These are phyloP conservation scores for Peniophora sp. DNA, from an alignment of 1,284 basidiomycete genomes.

Conservation along the genomic window DNA sequence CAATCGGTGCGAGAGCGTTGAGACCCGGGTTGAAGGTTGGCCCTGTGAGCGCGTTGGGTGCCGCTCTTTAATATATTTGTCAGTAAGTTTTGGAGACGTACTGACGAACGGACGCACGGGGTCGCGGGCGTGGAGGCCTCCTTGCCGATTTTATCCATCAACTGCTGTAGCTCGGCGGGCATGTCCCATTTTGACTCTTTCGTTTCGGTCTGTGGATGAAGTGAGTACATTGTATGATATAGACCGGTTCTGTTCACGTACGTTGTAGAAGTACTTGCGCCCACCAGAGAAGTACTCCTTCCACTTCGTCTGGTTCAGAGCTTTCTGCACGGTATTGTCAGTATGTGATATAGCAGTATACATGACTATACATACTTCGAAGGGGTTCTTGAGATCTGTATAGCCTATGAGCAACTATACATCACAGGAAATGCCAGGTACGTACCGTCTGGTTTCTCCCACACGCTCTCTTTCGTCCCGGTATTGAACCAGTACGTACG, in stretches of 20 bases:
- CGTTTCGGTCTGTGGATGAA: conserved; percentile 56
- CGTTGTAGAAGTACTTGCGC: conserved; percentile 90
- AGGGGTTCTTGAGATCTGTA: conserved; percentile 73
- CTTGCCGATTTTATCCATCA: conserved; percentile 80
- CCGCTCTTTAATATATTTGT: not conserved
- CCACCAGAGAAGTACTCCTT: conserved; percentile 89
- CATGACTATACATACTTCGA: conserved; percentile 53
- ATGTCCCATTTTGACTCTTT: conserved; percentile 96
- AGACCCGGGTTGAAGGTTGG: conserved; percentile 13
- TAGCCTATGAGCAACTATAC: conserved; percentile 4
- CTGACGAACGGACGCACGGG: conserved; percentile 19
- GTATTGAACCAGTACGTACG: conserved; percentile 86
- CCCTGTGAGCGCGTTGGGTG: conserved; percentile 6
- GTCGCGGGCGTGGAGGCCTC: conserved; percentile 35
- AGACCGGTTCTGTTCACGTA: too few relatives aligned
- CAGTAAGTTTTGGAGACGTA: not conserved
- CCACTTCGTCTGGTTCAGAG: conserved; percentile 83
- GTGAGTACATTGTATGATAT: not conserved
- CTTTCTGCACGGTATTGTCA: conserved; percentile 41
- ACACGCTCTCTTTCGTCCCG: conserved; percentile 69
- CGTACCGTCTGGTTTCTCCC: conserved; percentile 82
- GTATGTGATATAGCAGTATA: not conserved
- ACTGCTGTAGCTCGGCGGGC: conserved; percentile 77
- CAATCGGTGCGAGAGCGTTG: conserved; percentile 11
- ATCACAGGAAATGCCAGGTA: conserved; percentile 10